Conservation (phyloP, 2,329 filamentous ascomycete species). For the Colletotrichum ledebouriae region DNA sequence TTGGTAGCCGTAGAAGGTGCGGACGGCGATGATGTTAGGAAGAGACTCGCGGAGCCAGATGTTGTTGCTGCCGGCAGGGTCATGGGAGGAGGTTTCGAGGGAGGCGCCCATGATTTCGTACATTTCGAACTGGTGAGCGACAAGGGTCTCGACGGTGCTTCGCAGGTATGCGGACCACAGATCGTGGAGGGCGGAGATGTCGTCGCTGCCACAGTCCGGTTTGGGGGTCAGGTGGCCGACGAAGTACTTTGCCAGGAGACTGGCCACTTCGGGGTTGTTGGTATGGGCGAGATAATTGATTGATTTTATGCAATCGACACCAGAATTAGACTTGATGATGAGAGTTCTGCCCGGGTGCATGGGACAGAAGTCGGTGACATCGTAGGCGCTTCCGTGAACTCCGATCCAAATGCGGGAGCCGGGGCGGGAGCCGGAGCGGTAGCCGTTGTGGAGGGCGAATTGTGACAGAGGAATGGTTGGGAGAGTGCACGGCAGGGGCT, state of each 20-base stretch:
- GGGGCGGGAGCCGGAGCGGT: constrained; percentile 58
- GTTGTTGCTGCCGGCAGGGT: constrained; percentile 45
- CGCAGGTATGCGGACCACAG: constrained; percentile 65
- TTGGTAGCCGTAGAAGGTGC: constrained; percentile 67
- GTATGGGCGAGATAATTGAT: constrained; percentile 68
- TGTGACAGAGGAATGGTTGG: constrained; percentile 64
- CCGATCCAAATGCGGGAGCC: constrained; percentile 64
- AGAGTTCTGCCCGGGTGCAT: constrained; percentile 68
- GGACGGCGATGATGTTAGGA: constrained; percentile 63
- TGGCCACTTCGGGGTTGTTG: constrained; percentile 66
- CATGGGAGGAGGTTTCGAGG: constrained; percentile 25
- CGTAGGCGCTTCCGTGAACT: constrained; percentile 66
- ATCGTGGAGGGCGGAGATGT: constrained; percentile 61
- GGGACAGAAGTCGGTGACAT: constrained; percentile 65
- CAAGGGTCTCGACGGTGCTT: constrained; percentile 63
- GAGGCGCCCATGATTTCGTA: constrained; percentile 62
- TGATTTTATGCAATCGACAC: constrained; percentile 65
- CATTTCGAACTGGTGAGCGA: constrained; percentile 67
- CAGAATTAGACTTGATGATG: constrained; percentile 67
- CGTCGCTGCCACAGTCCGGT: constrained; percentile 59
- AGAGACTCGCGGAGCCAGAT: constrained; percentile 62
- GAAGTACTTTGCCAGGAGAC: constrained; percentile 67
- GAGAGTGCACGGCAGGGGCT: constrained; percentile 63
- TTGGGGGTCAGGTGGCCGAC: constrained; percentile 65
- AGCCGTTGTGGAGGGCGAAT: constrained; percentile 64